A percentile compares a stretch with the other conserved stretches of the same genome.
These are phyloP conservation scores for Xenosphaeropsis pyriputrescens DNA, from an alignment of 2,329 filamentous ascomycete genomes.

Conservation along the genomic window DNA sequence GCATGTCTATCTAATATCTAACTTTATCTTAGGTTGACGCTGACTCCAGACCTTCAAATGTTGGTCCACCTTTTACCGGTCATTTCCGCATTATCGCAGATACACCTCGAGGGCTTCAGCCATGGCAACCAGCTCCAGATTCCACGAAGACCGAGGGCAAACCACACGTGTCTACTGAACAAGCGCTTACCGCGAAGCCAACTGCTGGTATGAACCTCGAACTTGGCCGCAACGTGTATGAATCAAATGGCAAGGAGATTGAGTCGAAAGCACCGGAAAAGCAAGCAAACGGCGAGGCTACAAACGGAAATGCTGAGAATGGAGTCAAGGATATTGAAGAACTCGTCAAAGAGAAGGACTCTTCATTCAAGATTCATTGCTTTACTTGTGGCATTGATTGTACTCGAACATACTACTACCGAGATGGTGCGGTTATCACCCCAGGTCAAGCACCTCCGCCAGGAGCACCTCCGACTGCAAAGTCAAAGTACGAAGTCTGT, in stretches of 20 bases:
- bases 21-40: constrained; percentile 66
- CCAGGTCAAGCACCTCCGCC: constrained; percentile 14
- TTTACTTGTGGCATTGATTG: constrained; percentile 89
- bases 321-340: constrained; percentile 33
- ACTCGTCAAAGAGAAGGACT: constrained; percentile 47
- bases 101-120: constrained; percentile 84
- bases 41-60: constrained; percentile 85
- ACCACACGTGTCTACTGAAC: constrained; percentile 28
- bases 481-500: constrained; percentile 74
- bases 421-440: constrained; percentile 32
- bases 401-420: constrained; percentile 55
- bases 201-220: constrained; percentile 86
- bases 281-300: constrained; percentile 57
- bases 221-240: constrained; percentile 89
- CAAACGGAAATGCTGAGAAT: constrained; percentile 45
- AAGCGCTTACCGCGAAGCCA: constrained; percentile 44
- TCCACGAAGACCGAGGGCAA: constrained; percentile 49
- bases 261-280: constrained; percentile 51
- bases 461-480: constrained; percentile 21
- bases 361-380: constrained; percentile 54
- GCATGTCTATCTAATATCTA: constrained; percentile 10
- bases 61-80: constrained; percentile 91
- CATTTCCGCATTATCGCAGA: constrained; percentile 96
- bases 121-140: constrained; percentile 82
- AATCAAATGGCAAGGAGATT: constrained; percentile 77